These are phyloP conservation scores for Rutstroemia sp. DNA, from an alignment of 2,329 filamentous ascomycete species.

Conservation along the genomic window DNA sequence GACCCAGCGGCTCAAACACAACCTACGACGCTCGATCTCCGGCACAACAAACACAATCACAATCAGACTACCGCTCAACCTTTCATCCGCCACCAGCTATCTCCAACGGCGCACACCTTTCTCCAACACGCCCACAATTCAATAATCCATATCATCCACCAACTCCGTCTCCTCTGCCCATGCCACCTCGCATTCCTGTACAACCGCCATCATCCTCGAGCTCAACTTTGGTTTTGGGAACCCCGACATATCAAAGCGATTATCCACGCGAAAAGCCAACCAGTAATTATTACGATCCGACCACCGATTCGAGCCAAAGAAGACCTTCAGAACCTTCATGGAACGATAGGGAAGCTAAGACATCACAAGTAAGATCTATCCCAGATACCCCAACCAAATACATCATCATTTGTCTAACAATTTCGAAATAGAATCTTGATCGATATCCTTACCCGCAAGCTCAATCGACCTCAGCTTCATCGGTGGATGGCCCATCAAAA, in stretches of 20 bases:
- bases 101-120: constrained; percentile 21
- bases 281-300: constrained; percentile 39
- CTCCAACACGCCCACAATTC: constrained; percentile 25
- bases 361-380: constrained; percentile 25
- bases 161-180: constrained; percentile 19
- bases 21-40: constrained; percentile 2
- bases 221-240: constrained; percentile 17
- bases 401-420: neutral
- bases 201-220: constrained; percentile 9
- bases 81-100: constrained; percentile 3
- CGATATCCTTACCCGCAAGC: constrained; percentile 37
- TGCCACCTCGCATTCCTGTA: constrained; percentile 24
- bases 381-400: neutral
- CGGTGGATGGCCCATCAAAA: constrained; percentile 36
- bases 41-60: constrained; percentile 3
- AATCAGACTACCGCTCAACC: constrained; percentile 3
- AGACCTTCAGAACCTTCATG: constrained; percentile 30
- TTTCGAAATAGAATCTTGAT: constrained; percentile 38
- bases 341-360: constrained; percentile 23
- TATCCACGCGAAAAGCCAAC: constrained; percentile 35
- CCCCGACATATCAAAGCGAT: constrained; percentile 26
- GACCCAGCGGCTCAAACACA: constrained; percentile 2
- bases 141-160: constrained; percentile 26
- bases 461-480: constrained; percentile 24
- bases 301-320: constrained; percentile 36